Evolutionary conservation across 805 yeast genomes (phyloP), one percentile per base, ranked within the genome.

Genomic region (Candida piceae): DNA sequence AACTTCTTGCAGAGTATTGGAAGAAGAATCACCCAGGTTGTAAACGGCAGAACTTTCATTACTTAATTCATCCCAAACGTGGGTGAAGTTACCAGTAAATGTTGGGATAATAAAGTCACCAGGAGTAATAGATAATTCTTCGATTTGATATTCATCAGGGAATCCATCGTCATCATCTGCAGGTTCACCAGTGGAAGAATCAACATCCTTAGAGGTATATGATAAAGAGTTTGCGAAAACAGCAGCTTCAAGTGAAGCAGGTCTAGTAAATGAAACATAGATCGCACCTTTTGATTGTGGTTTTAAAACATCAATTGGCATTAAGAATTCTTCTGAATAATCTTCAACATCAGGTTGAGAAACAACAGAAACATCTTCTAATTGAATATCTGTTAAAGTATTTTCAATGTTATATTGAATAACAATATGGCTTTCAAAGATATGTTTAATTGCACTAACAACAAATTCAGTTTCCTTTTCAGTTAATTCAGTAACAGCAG

Each of bases 391-490:
- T 16, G 77, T 73, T 56, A 88, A 72, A 3, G 97, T 93, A 66
- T 93, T 93, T 40, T 81, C 74, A 46, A 93, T 76, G 46, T 83
- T 78, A 63, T 76, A 90, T 66, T 90, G 96, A 46, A 88, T 63
- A 22, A 80, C 77, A 44, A 90, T 76, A 52, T 84, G 80, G 12
- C 75, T 67, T 43, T 76, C 77, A 62, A 84, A 93, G 38, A 89
- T 64, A 58, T 89, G 97, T 62, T 86, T 89, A 39, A 85, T 69
- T 24, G 83, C 89, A 35, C 72, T 73, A 41, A 93, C 95, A 30
- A 87, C 89, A 60, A 88, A 87, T 64, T 93, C 98, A 43, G 94
- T 87, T 60, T 89, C 97, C 41, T 75, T 71, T 60, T 93, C 98
- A 16, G 97, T 89, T 53, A 90, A 75, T 47, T 81, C 77, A 38